phyloP scores from a whole-genome alignment of 2,329 filamentous ascomycete genomes.

The Septoria linicola region DNA sequence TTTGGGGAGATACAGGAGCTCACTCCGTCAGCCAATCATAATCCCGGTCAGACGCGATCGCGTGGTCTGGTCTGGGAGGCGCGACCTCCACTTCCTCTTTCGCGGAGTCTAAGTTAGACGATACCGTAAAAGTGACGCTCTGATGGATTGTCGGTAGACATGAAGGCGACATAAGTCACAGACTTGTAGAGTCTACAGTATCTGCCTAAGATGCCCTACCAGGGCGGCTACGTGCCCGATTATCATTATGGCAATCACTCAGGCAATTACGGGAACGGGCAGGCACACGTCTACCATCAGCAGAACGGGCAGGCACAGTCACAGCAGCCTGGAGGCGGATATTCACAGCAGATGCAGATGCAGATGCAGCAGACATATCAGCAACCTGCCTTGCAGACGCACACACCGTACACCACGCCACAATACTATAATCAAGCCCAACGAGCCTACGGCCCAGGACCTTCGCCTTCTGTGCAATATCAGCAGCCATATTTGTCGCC shows the following conservation, averaged over 20 bases:
- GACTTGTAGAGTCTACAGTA: neutral
- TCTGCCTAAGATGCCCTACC: constrained; percentile 21
- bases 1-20: constrained; percentile 1
- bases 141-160: neutral
- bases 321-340: constrained; percentile 18
- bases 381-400: constrained; percentile 9
- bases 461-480: constrained; percentile 14
- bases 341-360: too few species aligned
- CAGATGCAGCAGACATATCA: constrained; percentile 12
- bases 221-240: constrained; percentile 19
- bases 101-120: neutral
- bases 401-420: constrained; percentile 19
- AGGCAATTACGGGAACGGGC: constrained; percentile 10
- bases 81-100: constrained; percentile 10
- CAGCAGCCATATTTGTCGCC: constrained; percentile 25
- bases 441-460: constrained; percentile 22
- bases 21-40: neutral
- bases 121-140: neutral
- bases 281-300: constrained; percentile 8
- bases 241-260: constrained; percentile 8
- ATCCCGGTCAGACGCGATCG: constrained; percentile 12
- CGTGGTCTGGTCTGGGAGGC: neutral
- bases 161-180: neutral
- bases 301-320: constrained; percentile 4
- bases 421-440: constrained; percentile 22